Evolutionary conservation across 2,329 filamentous ascomycete genomes (phyloP).

Genomic region (Alternaria sp.): DNA sequence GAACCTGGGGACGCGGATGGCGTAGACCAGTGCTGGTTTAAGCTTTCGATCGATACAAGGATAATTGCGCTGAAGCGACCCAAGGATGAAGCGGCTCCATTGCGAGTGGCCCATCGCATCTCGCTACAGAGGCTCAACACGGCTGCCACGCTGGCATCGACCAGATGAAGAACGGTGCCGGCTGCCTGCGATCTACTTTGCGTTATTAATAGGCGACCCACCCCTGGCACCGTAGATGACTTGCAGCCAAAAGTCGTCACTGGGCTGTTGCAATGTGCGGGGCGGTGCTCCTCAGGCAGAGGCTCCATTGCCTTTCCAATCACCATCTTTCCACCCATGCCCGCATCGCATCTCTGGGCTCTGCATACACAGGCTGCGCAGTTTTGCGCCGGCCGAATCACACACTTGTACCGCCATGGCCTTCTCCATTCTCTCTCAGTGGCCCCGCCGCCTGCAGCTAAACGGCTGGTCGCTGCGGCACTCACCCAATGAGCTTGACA

Average conservation of each 20-base stretch:
- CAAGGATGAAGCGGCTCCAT: slow-evolving; percentile 22
- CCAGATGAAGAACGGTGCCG: slow-evolving; percentile 18
- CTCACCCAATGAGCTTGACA: slow-evolving; percentile 5
- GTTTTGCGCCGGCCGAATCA: slow-evolving; percentile 16
- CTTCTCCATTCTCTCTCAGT: slow-evolving; percentile 11
- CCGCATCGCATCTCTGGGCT: slow-evolving; percentile 1
- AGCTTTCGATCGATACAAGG: slow-evolving; percentile 45
- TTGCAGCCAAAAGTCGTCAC: slow-evolving; percentile 23
- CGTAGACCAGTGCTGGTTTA: slow-evolving; percentile 37
- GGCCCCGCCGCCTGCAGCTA: slow-evolving; percentile 16
- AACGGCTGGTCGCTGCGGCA: slow-evolving; percentile 3
- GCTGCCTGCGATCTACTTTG: slow-evolving; percentile 34
- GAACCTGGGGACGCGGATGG: slow-evolving; percentile 29
- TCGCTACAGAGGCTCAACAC: slow-evolving; percentile 34
- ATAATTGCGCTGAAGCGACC: slow-evolving; percentile 6
- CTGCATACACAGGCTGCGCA: slow-evolving; percentile 1
- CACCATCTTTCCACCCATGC: background rate
- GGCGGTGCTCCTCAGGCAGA: slow-evolving; percentile 5
- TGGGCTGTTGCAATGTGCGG: slow-evolving; percentile 8
- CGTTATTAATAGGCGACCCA: slow-evolving; percentile 37
- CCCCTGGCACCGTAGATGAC: slow-evolving; percentile 22
- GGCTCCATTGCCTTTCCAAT: background rate
- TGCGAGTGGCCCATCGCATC: slow-evolving; percentile 39
- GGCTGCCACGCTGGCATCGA: slow-evolving; percentile 38
- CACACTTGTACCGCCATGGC: background rate